Percentiles rank a stretch among this genome's conserved stretches.
Evolutionary conservation across 148 eudicot genomes (phyloP).

Genomic region (Heliamphora exappendiculata): DNA sequence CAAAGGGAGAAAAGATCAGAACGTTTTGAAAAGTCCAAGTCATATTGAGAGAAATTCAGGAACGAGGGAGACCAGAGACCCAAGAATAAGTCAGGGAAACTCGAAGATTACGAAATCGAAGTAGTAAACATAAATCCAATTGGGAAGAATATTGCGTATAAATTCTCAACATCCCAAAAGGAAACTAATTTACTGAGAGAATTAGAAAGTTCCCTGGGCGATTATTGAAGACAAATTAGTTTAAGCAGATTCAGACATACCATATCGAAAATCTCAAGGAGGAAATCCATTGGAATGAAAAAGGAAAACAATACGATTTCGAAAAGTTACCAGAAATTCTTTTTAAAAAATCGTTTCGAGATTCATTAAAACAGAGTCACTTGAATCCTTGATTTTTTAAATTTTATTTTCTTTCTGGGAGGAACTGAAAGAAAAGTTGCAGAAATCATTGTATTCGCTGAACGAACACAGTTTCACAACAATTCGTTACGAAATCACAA

Average conservation of each 20-base stretch:
- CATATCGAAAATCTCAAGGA: background rate
- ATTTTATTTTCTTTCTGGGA: too few relatives aligned
- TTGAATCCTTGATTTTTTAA: background rate
- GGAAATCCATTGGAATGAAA: background rate
- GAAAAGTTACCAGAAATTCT: too few relatives aligned
- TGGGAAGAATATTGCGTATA: background rate
- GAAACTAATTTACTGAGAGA: background rate
- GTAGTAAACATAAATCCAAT: background rate
- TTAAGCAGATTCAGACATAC: too few relatives aligned
- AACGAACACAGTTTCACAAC: background rate
- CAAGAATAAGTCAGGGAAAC: too few relatives aligned
- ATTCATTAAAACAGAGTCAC: background rate
- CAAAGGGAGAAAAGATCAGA: constrained; percentile 3
- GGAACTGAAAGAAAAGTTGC: background rate
- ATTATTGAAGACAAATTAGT: too few relatives aligned
- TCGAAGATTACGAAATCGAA: too few relatives aligned
- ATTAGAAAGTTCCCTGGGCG: background rate
- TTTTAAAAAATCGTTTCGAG: too few relatives aligned
- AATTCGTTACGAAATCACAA: background rate
- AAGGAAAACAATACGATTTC: background rate
- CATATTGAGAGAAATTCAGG: background rate
- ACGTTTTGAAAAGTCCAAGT: constrained; percentile 14
- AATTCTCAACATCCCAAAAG: too few relatives aligned
- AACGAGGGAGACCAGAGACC: background rate
- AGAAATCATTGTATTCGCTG: background rate